These are phyloP conservation scores for Claviceps purpurea DNA, from an alignment of 2,329 filamentous ascomycete species.

Conservation along the genomic window DNA sequence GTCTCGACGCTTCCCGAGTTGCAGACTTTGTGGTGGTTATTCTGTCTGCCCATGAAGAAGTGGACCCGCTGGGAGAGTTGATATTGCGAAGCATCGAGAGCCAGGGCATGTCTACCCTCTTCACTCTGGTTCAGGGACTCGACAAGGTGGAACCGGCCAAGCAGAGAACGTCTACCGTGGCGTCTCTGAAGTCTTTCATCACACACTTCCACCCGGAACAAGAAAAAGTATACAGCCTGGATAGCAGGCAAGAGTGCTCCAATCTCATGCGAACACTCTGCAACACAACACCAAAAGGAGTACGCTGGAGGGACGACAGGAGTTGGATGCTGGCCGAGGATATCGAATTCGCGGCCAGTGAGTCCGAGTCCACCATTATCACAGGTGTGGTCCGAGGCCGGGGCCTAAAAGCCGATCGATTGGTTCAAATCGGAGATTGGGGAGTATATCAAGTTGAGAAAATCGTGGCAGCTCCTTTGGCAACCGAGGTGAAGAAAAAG, in stretches of 20 bases:
- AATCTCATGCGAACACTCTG: constrained; percentile 87
- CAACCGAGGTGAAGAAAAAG: constrained; percentile 43
- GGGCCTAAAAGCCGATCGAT: constrained; percentile 74
- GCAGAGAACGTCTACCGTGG: constrained; percentile 58
- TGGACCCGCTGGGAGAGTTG: constrained; percentile 72
- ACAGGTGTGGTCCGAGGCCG: constrained; percentile 79
- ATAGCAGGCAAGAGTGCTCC: constrained; percentile 78
- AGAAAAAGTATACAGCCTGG: constrained; percentile 81
- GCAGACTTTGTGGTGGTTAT: constrained; percentile 88
- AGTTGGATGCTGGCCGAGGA: constrained; percentile 92
- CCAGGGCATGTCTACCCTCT: constrained; percentile 87
- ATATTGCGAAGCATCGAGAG: constrained; percentile 80
- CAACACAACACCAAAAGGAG: constrained; percentile 81
- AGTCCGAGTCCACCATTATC: constrained; percentile 53
- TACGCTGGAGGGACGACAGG: constrained; percentile 89
- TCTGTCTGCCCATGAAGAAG: constrained; percentile 68
- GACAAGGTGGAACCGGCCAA: constrained; percentile 70
- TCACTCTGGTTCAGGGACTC: constrained; percentile 70
- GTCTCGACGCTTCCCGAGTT: constrained; percentile 72
- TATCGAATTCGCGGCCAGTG: constrained; percentile 53
- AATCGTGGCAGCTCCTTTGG: constrained; percentile 63
- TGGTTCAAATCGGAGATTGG: constrained; percentile 88
- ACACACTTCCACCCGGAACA: constrained; percentile 87
- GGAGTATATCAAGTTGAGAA: constrained; percentile 86
- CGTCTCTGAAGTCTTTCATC: constrained; percentile 83